These are phyloP conservation scores for Meyerozyma guilliermondii DNA, from an alignment of 1,139 yeast species.

Conservation along the genomic window DNA sequence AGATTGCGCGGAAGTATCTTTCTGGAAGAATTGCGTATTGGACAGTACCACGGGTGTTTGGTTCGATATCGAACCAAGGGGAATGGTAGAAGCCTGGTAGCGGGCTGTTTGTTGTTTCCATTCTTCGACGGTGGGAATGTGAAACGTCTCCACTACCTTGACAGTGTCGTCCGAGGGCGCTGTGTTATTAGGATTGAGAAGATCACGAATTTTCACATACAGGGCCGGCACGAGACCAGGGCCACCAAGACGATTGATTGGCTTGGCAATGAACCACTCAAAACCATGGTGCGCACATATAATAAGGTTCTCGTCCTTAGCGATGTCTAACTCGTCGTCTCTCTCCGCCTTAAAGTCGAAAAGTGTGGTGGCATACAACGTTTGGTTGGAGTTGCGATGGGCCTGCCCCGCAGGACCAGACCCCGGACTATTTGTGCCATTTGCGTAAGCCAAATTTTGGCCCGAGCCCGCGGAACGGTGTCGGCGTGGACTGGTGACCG, in stretches of 20 bases:
- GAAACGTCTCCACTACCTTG: slow-evolving; percentile 48
- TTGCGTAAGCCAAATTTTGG: background rate
- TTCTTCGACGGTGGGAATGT: slow-evolving; percentile 87
- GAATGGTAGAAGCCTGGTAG: slow-evolving; percentile 87
- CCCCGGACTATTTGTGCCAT: slow-evolving; percentile 2
- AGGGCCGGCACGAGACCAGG: slow-evolving; percentile 95
- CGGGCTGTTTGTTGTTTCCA: slow-evolving; percentile 92
- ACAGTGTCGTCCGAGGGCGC: slow-evolving; percentile 23
- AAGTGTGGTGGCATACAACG: slow-evolving; percentile 45
- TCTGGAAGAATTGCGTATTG: slow-evolving; percentile 38
- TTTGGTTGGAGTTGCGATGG: slow-evolving; percentile 24
- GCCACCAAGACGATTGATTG: slow-evolving; percentile 91
- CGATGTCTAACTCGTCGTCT: slow-evolving; percentile 77
- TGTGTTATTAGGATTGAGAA: slow-evolving; percentile 34
- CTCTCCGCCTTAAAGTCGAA: slow-evolving; percentile 89
- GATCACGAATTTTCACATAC: slow-evolving; percentile 81
- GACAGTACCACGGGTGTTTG: slow-evolving; percentile 24
- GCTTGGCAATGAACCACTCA: slow-evolving; percentile 98
- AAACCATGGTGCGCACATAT: slow-evolving; percentile 93
- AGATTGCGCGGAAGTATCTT: slow-evolving; percentile 14
- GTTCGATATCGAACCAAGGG: slow-evolving; percentile 51
- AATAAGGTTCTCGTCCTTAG: slow-evolving; percentile 83
- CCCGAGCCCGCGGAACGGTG: slow-evolving; percentile 9
- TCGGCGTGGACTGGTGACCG: slow-evolving; percentile 5
- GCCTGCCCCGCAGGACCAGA: slow-evolving; percentile 9